Evolutionary conservation across 805 yeast genomes (phyloP), one percentile per base, ranked within the genome.

Genomic region (Candida broadrunensis): DNA sequence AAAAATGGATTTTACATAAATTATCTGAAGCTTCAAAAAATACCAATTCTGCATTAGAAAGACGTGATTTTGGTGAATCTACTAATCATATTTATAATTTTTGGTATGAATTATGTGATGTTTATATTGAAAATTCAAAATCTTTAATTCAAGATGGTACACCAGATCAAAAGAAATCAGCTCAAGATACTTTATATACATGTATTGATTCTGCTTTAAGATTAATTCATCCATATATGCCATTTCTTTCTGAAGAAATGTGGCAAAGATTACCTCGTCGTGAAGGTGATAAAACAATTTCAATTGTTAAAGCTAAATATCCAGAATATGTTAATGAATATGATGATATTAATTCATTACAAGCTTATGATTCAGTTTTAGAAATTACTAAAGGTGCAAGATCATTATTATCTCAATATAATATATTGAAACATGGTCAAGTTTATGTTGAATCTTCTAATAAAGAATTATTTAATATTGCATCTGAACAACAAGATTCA

Each of bases 241-340:
- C 99, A 30, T 93, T 80, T 62, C 73, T 93, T 51, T 84, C 98
- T 36, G 99, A 93, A 69, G 99, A 93, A 75, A 80, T 93, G 87
- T 93, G 97, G 97, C 99, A 93, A 73, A 87, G 98, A 69, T 73
- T 93, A 58, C 98, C 98, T 55, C 84, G 85, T 58, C 82, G 97
- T 61, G 76, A 79, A 6, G 70, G 81, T 39, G 97, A 87, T 55
- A 66, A 67, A 17, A 72, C 88, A 20, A 70, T 65, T 38, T 77
- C 97, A 16, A 88, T 93, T 61, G 82, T 81, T 38, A 79, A 80
- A 59, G 95, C 97, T 32, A 53, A 73, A 37, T 93, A 81, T 72
- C 99, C 99, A 42, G 77, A 65, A 41, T 83, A 72, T 63, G 70
- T 71, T 39, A 54, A 69, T 40, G 78, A 77, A 40, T 86, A 79